Base-by-base conservation (phyloP, 805 yeast species). In the Candida morakotiae region DNA sequence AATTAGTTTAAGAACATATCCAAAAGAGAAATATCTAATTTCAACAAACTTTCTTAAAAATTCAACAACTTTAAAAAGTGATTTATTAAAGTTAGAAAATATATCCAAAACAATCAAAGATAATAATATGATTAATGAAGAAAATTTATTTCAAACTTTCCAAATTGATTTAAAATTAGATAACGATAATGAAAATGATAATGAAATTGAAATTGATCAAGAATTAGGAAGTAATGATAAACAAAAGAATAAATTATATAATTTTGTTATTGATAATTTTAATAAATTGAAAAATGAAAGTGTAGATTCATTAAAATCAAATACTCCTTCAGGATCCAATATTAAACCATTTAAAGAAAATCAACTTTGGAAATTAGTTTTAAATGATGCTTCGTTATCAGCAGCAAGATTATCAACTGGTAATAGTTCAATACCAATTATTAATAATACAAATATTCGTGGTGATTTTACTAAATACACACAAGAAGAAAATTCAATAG, bases 391-490 rank as follows among this genome's bases (percentile, higher is more conserved):
- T 19, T 57, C 67, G n/a, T 47, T 61, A 35, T 47, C 60, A 9
- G 68, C 69, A 0, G 69, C 69, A 3, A 43, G 62, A 22, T 48
- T 60, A 2, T 61, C 69, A 2, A 58, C 62, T 9, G 68, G 68
- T 3, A 48, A 51, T 13, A 38, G 51, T 7, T 57, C 61, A 2
- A 38, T 41, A 5, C 41, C 58, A 4, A 44, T 53, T 10, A 41
- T 45, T 6, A 55, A 51, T 28, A 49, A 45, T 36, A 44, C 47
- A 18, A 50, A 50, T 35, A 40, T 60, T 27, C 49, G 49, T 14
- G 45, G 61, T 21, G 65, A 59, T 41, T 56, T 59, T 35, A 52
- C 51, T 9, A 61, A 52, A n/a, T 28, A 17, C 31, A 20, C 35
- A 18, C 19, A 29, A 21, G 31, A 20, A 19, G 5, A 13, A 9